These are phyloP conservation scores for Euphorbia celastroides DNA, from an alignment of 441 rosid species.

Conservation along the genomic window DNA sequence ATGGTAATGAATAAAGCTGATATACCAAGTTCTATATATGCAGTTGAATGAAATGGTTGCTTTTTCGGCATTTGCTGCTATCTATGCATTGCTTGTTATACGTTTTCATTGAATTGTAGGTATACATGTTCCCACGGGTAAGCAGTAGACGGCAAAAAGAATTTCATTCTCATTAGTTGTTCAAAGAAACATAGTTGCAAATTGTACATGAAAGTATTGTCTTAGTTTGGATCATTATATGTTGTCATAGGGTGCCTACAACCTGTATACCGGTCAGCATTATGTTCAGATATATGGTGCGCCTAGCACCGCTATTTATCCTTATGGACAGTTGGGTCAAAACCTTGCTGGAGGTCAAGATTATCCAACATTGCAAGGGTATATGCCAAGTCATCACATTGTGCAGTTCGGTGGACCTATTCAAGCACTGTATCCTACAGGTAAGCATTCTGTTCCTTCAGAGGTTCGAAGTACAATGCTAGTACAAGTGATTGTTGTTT, in stretches of 20 bases:
- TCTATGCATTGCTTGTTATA: too few relatives aligned
- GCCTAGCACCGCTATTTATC: slow-evolving; percentile 61
- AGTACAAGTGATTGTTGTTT: too few relatives aligned
- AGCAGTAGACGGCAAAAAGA: too few relatives aligned
- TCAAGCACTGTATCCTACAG: slow-evolving; percentile 75
- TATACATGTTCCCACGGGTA: too few relatives aligned
- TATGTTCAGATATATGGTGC: slow-evolving; percentile 84
- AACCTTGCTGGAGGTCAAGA: slow-evolving; percentile 59
- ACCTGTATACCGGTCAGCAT: slow-evolving; percentile 75
- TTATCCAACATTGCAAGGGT: slow-evolving; percentile 66
- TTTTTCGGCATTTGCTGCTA: too few relatives aligned
- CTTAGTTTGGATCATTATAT: slow-evolving; percentile 9
- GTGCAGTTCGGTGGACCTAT: slow-evolving; percentile 66
- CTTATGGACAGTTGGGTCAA: slow-evolving; percentile 67
- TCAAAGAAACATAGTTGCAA: too few relatives aligned
- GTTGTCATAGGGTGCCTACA: slow-evolving; percentile 58
- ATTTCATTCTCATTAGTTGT: too few relatives aligned
- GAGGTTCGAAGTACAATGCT: too few relatives aligned
- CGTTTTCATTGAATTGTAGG: too few relatives aligned
- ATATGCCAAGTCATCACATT: slow-evolving; percentile 73
- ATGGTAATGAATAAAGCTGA: too few relatives aligned
- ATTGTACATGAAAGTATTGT: slow-evolving; percentile 9
- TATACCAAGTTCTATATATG: too few relatives aligned
- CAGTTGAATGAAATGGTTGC: too few relatives aligned
- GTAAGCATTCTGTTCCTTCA: slow-evolving; percentile 19